phyloP scores from a whole-genome alignment of 2,329 filamentous ascomycete genomes.

The Ramularia endophylla region DNA sequence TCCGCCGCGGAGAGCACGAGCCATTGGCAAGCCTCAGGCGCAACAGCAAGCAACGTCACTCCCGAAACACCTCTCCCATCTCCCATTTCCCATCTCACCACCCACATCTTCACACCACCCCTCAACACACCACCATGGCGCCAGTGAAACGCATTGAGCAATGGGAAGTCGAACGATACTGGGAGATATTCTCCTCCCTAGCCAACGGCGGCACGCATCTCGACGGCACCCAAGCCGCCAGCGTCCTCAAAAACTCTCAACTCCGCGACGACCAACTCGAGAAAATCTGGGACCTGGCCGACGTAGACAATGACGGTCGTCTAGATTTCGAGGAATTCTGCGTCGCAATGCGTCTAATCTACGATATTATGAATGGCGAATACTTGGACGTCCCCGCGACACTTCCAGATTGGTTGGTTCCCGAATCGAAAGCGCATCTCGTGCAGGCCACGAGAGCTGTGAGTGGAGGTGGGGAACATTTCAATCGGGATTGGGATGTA shows the following conservation, averaged over 20 bases:
- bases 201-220: constrained; percentile 59
- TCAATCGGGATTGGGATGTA: constrained; percentile 73
- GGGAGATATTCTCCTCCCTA: constrained; percentile 71
- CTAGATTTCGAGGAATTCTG: constrained; percentile 99
- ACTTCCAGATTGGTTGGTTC: constrained; percentile 93
- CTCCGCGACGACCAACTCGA: constrained; percentile 82
- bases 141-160: constrained; percentile 56
- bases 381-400: constrained; percentile 78
- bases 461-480: constrained; percentile 70
- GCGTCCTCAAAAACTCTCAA: constrained; percentile 67
- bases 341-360: constrained; percentile 96
- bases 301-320: constrained; percentile 95
- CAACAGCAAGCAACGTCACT: too few species aligned
- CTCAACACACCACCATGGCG: constrained; percentile 28
- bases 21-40: too few species aligned
- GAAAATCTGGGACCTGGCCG: constrained; percentile 92
- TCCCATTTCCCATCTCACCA: not conserved
- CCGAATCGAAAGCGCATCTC: constrained; percentile 87
- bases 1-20: too few species aligned
- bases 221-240: constrained; percentile 63
- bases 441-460: constrained; percentile 78
- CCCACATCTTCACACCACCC: not conserved
- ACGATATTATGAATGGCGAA: constrained; percentile 94
- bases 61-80: not conserved
- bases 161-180: constrained; percentile 71